Percentiles rank a stretch among this genome's conserved stretches.
Evolutionary conservation across 306 rosid genomes (phyloP).

Genomic region (Glycine tomentella): DNA sequence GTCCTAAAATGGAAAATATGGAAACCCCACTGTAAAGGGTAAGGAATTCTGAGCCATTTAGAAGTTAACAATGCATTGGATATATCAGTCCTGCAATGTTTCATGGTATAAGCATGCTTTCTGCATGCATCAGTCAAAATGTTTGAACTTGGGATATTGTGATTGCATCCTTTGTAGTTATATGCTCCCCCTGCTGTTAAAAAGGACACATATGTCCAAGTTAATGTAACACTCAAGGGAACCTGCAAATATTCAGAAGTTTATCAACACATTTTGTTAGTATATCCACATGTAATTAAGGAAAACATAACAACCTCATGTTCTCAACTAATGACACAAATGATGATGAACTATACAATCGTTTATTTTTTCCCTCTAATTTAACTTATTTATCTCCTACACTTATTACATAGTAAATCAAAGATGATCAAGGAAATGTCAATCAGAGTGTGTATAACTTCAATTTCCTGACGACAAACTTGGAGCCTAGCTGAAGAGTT

Average conservation of each 20-base stretch:
- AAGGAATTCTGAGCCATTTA: constrained; percentile 79
- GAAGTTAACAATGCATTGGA: constrained; percentile 79
- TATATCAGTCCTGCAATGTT: constrained; percentile 83
- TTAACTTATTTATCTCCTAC: no score
- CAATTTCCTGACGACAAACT: no score
- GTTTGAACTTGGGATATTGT: constrained; percentile 80
- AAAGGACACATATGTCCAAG: constrained; percentile 81
- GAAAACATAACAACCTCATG: neutral
- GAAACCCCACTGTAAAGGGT: constrained; percentile 89
- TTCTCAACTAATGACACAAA: neutral
- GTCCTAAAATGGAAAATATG: constrained; percentile 80
- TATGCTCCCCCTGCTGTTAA: constrained; percentile 88
- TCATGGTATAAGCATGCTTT: constrained; percentile 81
- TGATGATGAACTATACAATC: no score
- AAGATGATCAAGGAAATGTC: no score
- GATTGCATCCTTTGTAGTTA: constrained; percentile 74
- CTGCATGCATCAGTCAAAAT: constrained; percentile 73
- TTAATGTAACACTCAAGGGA: constrained; percentile 70
- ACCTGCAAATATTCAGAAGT: constrained; percentile 61
- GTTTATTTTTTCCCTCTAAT: no score
- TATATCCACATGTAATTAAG: constrained; percentile 26
- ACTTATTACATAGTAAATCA: no score
- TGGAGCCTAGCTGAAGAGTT: no score
- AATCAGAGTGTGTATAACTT: no score
- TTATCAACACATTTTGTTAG: constrained; percentile 33